Base-by-base conservation (phyloP, 2,329 filamentous ascomycete genomes). In the Trichoderma koningii region DNA sequence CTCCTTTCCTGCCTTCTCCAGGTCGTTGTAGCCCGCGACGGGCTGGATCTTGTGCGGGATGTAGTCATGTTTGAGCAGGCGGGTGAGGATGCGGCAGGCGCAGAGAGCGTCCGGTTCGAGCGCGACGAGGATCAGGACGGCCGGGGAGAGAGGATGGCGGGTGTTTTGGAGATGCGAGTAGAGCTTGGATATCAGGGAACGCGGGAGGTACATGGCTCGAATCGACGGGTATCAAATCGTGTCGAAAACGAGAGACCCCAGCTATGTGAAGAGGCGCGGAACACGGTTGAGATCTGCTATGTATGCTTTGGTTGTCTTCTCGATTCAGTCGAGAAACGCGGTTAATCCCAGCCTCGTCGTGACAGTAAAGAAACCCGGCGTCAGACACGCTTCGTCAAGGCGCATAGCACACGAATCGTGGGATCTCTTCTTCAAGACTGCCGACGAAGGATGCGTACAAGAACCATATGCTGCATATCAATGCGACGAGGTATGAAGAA, bases 1-100 rank as follows among this genome's bases (percentile, higher is more conserved):
- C 69, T 93, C 88, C 73, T 86, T 85, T 52, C 93, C 93, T 23
- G 89, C 89, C 70, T 87, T 88, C 73, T 91, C 85, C 53, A 99
- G 86, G 76, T 98, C 95, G 69, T 87, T 89, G 86, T 97, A 98
- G 63, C 95, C 95, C 21, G 92, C 87, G 63, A 99, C 89, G 1
- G 95, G 95, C 73, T 97, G 92, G 73, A 98, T 97, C 79, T 97
- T 98, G 81, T 98, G 94, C 15, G 90, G 91, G 71, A 99, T 96
- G 75, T 96, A 98, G 81, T 99, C 95, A 82, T 94, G 90, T 79
- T 96, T 97, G 67, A 99, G 83, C n/a, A 99, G 84, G 57, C 90
- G 86, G 3, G 94, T 96, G 55, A 99, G 87, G 67, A 99, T 97
- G 67, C 93, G 92, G 76, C 93, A 96, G 68, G 93, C 95, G 78